A percentile compares a stretch with the other conserved stretches of the same genome.
Evolutionary conservation across 768 basidiomycete species (phyloP).

Genomic region (Cytidiella melzeri): DNA sequence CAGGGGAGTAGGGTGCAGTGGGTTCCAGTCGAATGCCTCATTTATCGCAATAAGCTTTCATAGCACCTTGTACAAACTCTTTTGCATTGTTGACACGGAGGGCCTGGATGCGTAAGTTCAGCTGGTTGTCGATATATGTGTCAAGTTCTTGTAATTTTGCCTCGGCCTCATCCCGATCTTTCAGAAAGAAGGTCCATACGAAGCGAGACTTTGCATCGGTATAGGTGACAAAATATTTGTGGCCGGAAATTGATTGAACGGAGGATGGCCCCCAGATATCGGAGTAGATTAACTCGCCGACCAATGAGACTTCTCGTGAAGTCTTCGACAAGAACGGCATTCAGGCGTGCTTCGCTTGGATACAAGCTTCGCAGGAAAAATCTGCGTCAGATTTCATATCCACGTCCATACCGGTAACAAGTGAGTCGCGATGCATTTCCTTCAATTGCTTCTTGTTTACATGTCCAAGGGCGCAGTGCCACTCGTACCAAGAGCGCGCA

Average conservation of each 20-base stretch:
- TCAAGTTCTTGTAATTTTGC: conserved; percentile 26
- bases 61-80: conserved; percentile 32
- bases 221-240: conserved; percentile 20
- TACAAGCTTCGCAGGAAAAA: conserved; percentile 38
- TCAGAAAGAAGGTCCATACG: conserved; percentile 23
- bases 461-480: too few relatives aligned
- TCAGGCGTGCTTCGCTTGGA: conserved; percentile 23
- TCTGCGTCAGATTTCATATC: neutral
- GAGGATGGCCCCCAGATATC: conserved; percentile 44
- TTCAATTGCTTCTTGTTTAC: too few relatives aligned
- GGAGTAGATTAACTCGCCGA: conserved; percentile 33
- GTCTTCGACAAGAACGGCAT: too few relatives aligned
- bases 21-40: conserved; percentile 29
- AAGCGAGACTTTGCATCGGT: conserved; percentile 25
- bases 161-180: conserved; percentile 27
- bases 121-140: too few relatives aligned
- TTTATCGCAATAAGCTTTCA: conserved; percentile 28
- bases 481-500: conserved; percentile 4
- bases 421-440: neutral
- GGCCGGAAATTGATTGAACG: conserved; percentile 18
- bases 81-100: too few relatives aligned
- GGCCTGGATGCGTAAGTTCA: conserved; percentile 23
- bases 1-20: conserved; percentile 36
- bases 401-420: conserved; percentile 5
- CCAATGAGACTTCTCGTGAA: too few relatives aligned